Evolutionary conservation across 2,329 filamentous ascomycete genomes (phyloP).

Genomic region (Alternaria gaisen): DNA sequence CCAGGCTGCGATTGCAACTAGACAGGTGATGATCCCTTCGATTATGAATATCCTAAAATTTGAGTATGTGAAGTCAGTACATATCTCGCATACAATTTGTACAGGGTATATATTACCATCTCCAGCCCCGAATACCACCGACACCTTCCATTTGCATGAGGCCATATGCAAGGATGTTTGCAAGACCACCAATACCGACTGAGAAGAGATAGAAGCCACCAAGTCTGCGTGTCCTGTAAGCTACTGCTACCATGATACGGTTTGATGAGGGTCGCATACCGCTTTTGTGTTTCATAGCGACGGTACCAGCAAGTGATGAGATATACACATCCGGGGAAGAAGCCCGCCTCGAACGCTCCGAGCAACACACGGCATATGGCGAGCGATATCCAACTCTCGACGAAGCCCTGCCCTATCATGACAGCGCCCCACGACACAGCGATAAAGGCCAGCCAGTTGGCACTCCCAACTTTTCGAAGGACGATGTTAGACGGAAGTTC

Average conservation of each 20-base stretch:
- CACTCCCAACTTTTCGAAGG: conserved; percentile 36
- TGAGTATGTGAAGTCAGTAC: not conserved
- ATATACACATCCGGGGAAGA: conserved; percentile 41
- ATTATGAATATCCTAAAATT: conserved; percentile 38
- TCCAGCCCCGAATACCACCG: conserved; percentile 35
- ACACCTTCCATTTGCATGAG: conserved; percentile 41
- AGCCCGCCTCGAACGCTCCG: conserved; percentile 37
- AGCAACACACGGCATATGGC: conserved; percentile 33
- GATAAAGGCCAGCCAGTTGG: conserved; percentile 40
- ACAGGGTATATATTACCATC: conserved; percentile 19
- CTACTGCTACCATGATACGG: not conserved
- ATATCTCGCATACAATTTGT: not conserved
- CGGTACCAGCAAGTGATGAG: conserved; percentile 44
- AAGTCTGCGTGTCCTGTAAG: conserved; percentile 18
- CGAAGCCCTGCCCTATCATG: conserved; percentile 40
- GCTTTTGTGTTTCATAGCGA: conserved; percentile 33
- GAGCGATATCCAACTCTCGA: conserved; percentile 34
- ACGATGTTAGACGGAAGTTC: conserved; percentile 37
- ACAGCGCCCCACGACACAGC: conserved; percentile 36
- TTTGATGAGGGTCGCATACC: conserved; percentile 18
- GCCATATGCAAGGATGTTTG: conserved; percentile 40
- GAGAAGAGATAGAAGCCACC: conserved; percentile 38
- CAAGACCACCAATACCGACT: conserved; percentile 37
- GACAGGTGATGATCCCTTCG: conserved; percentile 38
- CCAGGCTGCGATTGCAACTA: conserved; percentile 36